Conservation (phyloP, 2,329 filamentous ascomycete species). For the Diaporthe batatas region DNA sequence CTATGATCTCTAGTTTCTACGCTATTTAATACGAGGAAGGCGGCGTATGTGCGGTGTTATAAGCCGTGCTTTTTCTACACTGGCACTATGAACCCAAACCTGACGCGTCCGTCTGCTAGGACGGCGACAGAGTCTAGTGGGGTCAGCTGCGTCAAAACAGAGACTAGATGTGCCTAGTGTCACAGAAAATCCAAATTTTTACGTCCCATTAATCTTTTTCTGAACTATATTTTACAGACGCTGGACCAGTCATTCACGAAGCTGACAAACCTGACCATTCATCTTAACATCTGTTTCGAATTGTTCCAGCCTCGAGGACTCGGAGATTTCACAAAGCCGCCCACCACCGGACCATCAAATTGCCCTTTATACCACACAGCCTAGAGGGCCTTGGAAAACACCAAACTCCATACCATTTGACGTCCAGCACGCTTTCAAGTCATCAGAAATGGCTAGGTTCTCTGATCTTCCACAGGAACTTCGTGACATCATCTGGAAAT, state of each 20-base stretch:
- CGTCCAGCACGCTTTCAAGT: background rate
- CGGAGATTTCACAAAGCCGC: background rate
- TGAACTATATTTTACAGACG: background rate
- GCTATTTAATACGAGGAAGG: background rate
- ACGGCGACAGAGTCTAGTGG: background rate
- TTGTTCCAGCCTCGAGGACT: background rate
- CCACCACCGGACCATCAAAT: background rate
- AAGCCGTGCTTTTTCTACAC: background rate
- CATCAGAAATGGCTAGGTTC: constrained; percentile 1
- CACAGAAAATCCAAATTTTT: background rate
- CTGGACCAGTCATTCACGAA: background rate
- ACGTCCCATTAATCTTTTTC: background rate
- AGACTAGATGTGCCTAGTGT: background rate
- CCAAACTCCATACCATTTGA: background rate
- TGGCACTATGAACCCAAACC: background rate
- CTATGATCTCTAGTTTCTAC: too few relatives aligned
- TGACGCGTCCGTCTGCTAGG: background rate
- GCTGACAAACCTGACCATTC: background rate
- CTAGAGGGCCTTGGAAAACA: too few relatives aligned
- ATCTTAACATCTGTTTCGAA: background rate
- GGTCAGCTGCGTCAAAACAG: background rate
- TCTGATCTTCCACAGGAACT: background rate
- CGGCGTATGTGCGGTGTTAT: background rate
- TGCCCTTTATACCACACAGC: too few relatives aligned
- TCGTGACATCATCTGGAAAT: constrained; percentile 2